Conservation (phyloP, 768 basidiomycete species). For the Naematelia aurantialba region DNA sequence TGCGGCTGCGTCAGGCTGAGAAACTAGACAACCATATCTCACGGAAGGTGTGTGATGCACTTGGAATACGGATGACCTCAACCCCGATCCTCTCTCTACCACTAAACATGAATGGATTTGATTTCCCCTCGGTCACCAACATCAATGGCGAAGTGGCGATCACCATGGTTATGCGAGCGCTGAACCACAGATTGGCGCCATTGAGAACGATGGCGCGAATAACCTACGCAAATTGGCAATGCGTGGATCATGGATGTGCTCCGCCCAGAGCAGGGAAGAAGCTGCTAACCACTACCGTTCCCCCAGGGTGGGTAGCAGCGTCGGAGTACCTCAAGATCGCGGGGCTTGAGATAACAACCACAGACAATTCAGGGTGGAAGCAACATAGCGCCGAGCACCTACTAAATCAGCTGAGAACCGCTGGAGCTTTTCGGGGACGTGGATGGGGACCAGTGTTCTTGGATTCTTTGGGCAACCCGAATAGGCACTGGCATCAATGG, state of each 20-base stretch:
- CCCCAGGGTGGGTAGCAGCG: slow-evolving; percentile 6
- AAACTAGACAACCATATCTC: slow-evolving; percentile 8
- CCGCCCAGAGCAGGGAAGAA: too few relatives aligned
- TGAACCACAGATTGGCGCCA: slow-evolving; percentile 16
- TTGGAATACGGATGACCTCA: not conserved
- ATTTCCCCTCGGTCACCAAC: slow-evolving; percentile 12
- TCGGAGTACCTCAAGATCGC: slow-evolving; percentile 2
- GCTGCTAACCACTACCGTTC: not conserved
- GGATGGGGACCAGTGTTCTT: too few relatives aligned
- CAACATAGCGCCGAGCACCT: too few relatives aligned
- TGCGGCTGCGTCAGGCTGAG: not conserved
- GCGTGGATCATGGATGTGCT: not conserved
- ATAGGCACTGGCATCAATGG: too few relatives aligned
- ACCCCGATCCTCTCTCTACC: slow-evolving; percentile 8
- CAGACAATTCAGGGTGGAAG: too few relatives aligned
- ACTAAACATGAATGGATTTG: slow-evolving; percentile 8
- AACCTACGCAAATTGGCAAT: slow-evolving; percentile 15
- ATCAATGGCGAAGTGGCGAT: slow-evolving; percentile 19
- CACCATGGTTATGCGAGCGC: slow-evolving; percentile 3
- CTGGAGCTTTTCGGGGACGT: too few relatives aligned
- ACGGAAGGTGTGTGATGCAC: slow-evolving; percentile 3
- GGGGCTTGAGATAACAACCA: too few relatives aligned
- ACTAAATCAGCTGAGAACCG: too few relatives aligned
- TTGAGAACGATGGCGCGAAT: slow-evolving; percentile 11
- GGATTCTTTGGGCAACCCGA: too few relatives aligned